phyloP scores from a whole-genome alignment of 352 stramenopile genomes.

The Globisporangium mamillatum region DNA sequence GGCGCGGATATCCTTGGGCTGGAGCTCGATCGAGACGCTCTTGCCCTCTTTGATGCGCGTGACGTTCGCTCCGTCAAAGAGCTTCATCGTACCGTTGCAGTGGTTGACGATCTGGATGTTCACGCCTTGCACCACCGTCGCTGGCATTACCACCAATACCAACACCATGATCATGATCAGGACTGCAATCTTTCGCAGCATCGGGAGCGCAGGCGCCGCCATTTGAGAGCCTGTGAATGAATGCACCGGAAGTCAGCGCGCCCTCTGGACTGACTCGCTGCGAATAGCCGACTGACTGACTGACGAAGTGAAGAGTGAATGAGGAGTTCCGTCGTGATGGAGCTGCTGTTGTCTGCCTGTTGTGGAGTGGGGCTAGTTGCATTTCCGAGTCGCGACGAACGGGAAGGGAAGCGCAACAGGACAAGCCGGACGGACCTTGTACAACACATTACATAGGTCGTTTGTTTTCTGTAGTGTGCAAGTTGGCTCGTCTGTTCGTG shows the following conservation, averaged over 20 bases:
- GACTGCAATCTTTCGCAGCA: neutral
- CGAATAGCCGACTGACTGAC: neutral
- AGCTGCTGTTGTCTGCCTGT: too few relatives aligned
- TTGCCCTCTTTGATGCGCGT: slow-evolving; percentile 10
- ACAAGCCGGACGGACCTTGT: neutral
- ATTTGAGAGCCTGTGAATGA: neutral
- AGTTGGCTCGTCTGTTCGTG: neutral
- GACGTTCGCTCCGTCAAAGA: slow-evolving; percentile 16
- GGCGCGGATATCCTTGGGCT: slow-evolving; percentile 6
- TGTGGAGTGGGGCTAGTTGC: neutral
- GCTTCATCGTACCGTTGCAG: slow-evolving; percentile 16
- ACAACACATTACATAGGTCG: neutral
- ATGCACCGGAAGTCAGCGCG: neutral
- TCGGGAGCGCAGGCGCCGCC: neutral
- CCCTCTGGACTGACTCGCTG: neutral
- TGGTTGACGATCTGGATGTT: slow-evolving; percentile 17
- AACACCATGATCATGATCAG: neutral
- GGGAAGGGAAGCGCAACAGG: neutral
- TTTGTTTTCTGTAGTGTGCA: neutral
- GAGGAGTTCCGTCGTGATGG: too few relatives aligned
- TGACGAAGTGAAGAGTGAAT: neutral
- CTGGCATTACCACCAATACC: neutral
- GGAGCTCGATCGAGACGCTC: slow-evolving; percentile 12
- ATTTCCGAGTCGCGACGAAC: neutral
- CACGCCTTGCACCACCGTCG: neutral